A percentile compares a stretch with the other conserved stretches of the same genome.
Evolutionary conservation across 768 basidiomycete species (phyloP).

Genomic region (Gautieria morchelliformis): DNA sequence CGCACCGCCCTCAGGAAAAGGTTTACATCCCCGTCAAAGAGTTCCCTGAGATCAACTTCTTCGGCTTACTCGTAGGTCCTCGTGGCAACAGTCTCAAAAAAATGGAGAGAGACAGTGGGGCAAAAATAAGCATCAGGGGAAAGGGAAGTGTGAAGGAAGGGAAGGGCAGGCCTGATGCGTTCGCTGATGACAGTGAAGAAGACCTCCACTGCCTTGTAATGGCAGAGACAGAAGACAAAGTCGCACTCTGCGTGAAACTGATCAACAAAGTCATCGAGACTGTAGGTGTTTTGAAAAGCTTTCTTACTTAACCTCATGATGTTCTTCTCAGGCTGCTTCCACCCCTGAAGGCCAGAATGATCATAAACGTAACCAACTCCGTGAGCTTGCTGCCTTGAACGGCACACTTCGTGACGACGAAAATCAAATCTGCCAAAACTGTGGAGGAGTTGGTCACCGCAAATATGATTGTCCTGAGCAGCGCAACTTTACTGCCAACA

Average conservation of each 20-base stretch:
- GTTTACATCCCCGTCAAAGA: slow-evolving; percentile 99
- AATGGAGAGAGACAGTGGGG: slow-evolving; percentile 97
- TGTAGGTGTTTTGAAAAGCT: slow-evolving; percentile 35
- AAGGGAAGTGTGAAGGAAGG: slow-evolving; percentile 99
- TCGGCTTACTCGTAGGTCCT: slow-evolving; percentile 94
- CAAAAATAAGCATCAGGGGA: slow-evolving; percentile 96
- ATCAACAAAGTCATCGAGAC: slow-evolving; percentile 99
- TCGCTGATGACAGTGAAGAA: slow-evolving; percentile 94
- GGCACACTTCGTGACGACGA: slow-evolving; percentile 99
- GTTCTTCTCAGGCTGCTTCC: slow-evolving; percentile 73
- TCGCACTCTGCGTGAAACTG: slow-evolving; percentile 81
- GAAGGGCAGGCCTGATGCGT: slow-evolving; percentile 90
- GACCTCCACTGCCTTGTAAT: slow-evolving; percentile 97
- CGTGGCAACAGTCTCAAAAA: slow-evolving; percentile 99
- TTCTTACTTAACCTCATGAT: slow-evolving; percentile 7
- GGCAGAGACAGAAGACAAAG: slow-evolving; percentile 88
- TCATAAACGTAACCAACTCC: slow-evolving; percentile 97
- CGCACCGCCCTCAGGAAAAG: slow-evolving; percentile 90
- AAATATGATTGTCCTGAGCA: slow-evolving; percentile 99
- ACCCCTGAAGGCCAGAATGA: slow-evolving; percentile 99
- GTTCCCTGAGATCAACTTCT: slow-evolving; percentile 99
- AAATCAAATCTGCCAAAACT: slow-evolving; percentile 98
- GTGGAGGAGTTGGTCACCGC: slow-evolving; percentile 87
- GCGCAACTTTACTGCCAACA: slow-evolving; percentile 97
- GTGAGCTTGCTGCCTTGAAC: slow-evolving; percentile 94